Evolutionary conservation across 768 basidiomycete species (phyloP).

Genomic region (Pulveroboletus sp.): DNA sequence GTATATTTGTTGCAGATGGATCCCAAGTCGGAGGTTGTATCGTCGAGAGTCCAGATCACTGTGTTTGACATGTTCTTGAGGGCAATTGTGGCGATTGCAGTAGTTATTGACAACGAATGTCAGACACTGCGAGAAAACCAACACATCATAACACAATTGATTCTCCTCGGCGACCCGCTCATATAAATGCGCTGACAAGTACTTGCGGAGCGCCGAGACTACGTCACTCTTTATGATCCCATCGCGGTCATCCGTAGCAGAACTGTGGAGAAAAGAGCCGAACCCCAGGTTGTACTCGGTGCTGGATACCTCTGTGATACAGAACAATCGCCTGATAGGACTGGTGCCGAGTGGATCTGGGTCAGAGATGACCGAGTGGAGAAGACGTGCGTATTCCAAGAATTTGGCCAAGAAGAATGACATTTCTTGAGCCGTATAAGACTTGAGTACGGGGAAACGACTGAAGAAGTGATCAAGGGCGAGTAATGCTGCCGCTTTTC

Average conservation of each 20-base stretch:
- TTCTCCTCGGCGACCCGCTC: conserved; percentile 33
- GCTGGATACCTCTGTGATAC: conserved; percentile 9
- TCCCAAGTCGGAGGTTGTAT: conserved; percentile 42
- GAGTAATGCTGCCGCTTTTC: conserved; percentile 5
- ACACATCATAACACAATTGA: conserved; percentile 25
- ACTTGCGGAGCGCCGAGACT: conserved; percentile 19
- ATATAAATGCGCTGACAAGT: conserved; percentile 28
- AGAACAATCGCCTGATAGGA: conserved; percentile 29
- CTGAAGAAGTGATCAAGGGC: conserved; percentile 9
- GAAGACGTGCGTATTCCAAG: conserved; percentile 5
- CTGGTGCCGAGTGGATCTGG: conserved; percentile 5
- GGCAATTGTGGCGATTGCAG: conserved; percentile 37
- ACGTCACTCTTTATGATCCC: conserved; percentile 13
- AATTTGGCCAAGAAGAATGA: conserved; percentile 5
- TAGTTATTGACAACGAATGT: conserved; percentile 25
- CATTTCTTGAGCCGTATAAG: conserved; percentile 19
- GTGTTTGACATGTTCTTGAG: conserved; percentile 33
- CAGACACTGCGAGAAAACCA: conserved; percentile 41
- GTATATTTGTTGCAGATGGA: conserved; percentile 49
- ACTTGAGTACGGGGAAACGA: conserved; percentile 14
- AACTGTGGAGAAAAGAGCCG: conserved; percentile 10
- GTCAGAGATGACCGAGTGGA: conserved; percentile 2
- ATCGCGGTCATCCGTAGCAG: not conserved
- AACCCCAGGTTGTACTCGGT: conserved; percentile 8
- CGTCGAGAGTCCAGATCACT: conserved; percentile 25